Conservation (phyloP, 1,284 basidiomycete species). For the Meripilus lineatus region DNA sequence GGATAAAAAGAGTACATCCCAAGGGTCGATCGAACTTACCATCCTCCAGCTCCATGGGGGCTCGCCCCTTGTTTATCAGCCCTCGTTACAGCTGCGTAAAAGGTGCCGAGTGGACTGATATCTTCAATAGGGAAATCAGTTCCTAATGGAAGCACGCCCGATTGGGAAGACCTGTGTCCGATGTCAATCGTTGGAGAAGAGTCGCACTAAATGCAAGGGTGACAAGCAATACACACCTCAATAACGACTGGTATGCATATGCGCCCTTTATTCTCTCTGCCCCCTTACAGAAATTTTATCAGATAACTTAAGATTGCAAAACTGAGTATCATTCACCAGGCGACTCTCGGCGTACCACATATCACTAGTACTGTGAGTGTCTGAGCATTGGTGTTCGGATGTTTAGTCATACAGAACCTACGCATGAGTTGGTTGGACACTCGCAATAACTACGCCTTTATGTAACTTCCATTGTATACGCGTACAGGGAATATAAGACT, state of each 20-base stretch:
- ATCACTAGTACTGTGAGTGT: constrained; percentile 65
- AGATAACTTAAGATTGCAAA: too few species aligned
- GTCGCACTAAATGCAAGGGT: background rate
- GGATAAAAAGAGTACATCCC: background rate
- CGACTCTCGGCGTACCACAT: constrained; percentile 88
- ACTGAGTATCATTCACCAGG: too few species aligned
- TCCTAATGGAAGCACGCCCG: constrained; percentile 68
- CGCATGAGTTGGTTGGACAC: constrained; percentile 93
- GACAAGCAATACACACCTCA: constrained; percentile 43
- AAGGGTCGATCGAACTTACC: constrained; percentile 45
- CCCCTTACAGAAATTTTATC: too few species aligned
- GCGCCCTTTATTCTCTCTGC: constrained; percentile 77
- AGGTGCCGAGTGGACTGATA: constrained; percentile 76
- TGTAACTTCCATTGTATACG: background rate
- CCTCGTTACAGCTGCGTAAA: constrained; percentile 84
- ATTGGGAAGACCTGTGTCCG: constrained; percentile 37
- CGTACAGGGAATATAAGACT: constrained; percentile 18
- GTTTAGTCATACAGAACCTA: constrained; percentile 30
- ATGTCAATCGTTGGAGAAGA: constrained; percentile 2
- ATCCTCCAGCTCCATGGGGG: constrained; percentile 78
- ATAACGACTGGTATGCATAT: constrained; percentile 82
- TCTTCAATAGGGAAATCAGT: constrained; percentile 91
- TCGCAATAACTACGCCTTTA: constrained; percentile 76
- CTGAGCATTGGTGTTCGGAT: background rate
- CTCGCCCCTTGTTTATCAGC: constrained; percentile 65